These are phyloP conservation scores for Kurtzmaniella quercitrusa DNA, from an alignment of 1,139 yeast genomes.

Conservation along the genomic window DNA sequence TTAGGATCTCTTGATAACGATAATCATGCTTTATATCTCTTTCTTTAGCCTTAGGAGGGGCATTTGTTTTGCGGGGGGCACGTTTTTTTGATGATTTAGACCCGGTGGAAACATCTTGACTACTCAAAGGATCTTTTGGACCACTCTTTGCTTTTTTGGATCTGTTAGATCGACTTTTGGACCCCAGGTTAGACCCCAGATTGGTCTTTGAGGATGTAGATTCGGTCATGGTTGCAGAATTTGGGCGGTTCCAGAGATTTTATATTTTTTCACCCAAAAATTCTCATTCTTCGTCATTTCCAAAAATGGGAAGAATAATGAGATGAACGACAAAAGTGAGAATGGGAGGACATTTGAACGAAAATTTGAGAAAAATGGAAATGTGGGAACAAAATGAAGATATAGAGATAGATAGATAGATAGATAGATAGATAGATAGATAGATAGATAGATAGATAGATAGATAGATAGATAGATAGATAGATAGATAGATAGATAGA, in stretches of 20 bases:
- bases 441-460: no score
- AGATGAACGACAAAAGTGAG: background rate
- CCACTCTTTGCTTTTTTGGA: background rate
- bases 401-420: no score
- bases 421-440: no score
- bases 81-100: background rate
- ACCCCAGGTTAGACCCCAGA: background rate
- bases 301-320: background rate
- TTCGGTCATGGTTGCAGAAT: background rate
- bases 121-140: background rate
- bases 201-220: background rate
- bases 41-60: constrained; percentile 4
- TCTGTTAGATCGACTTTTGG: background rate
- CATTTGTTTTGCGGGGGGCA: background rate
- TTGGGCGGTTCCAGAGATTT: background rate
- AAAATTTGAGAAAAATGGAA: background rate
- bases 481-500: no score
- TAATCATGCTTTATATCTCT: constrained; percentile 11
- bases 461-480: no score
- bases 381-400: no score
- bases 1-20: constrained; percentile 21
- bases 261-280: background rate
- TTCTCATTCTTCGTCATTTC: background rate
- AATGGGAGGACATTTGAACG: background rate
- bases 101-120: background rate